phyloP scores from a whole-genome alignment of 1,139 yeast genomes.

The Pichia sp. region DNA sequence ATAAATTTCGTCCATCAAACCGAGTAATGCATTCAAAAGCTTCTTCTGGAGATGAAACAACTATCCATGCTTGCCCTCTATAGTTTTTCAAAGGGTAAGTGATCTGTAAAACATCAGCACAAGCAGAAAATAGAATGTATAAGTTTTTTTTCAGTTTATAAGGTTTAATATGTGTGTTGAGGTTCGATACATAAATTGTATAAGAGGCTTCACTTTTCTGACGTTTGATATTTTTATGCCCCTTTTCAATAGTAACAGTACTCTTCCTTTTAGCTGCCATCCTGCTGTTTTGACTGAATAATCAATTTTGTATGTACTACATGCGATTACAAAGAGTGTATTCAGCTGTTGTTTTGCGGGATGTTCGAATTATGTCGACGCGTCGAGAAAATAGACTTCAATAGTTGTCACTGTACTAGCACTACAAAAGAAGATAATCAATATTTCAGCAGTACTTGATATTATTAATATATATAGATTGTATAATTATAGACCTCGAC shows the following conservation, averaged over 20 bases:
- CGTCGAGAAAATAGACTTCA: too few species aligned
- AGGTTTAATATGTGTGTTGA: conserved; percentile 54
- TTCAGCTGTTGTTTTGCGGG: too few species aligned
- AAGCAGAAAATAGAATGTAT: conserved; percentile 56
- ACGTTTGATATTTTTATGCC: conserved; percentile 6
- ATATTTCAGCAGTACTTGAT: too few species aligned
- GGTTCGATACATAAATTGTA: conserved; percentile 55
- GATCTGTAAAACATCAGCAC: conserved; percentile 61
- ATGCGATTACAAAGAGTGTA: too few species aligned
- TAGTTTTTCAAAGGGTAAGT: conserved; percentile 40
- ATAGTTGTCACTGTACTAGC: too few species aligned
- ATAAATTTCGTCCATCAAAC: conserved; percentile 42
- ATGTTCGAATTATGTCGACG: too few species aligned
- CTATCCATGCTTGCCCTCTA: conserved; percentile 76
- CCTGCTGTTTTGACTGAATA: too few species aligned
- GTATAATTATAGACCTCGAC: too few species aligned
- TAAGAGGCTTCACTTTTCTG: conserved; percentile 8
- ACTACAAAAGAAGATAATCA: too few species aligned
- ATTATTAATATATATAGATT: background rate
- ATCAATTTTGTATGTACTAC: too few species aligned
- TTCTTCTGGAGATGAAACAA: conserved; percentile 41
- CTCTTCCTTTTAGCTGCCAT: background rate
- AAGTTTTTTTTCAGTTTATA: conserved; percentile 44
- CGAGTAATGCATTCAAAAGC: conserved; percentile 47
- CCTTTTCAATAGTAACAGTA: background rate